Base-by-base conservation (phyloP, 2,329 filamentous ascomycete genomes). In the Botryotinia narcissicola region DNA sequence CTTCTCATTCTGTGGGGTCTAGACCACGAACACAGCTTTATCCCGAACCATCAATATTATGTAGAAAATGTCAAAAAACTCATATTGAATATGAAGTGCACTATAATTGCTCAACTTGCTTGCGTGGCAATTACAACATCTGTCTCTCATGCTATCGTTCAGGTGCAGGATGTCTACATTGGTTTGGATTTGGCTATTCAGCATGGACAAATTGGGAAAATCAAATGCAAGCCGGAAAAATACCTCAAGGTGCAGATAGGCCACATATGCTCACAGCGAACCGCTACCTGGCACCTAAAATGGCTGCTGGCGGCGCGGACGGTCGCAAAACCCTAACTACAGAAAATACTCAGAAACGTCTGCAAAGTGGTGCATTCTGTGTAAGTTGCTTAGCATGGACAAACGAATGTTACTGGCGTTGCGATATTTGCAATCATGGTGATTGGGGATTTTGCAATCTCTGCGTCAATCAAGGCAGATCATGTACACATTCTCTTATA, bases 401-500 rank as follows among this genome's bases (percentile, higher is more conserved):
- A 0, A 95, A 97, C 78, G 88, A 91, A 70, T 96, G 93, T 82
- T 97, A 93, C 82, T 98, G 95, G 95, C 91, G 93, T 75, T 98
- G 95, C 81, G 89, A 92, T 74, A 82, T 87, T 40, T 98, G 95
- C 83, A 97, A 97, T 78, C 90, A 96, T 75, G 95, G 94, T 8
- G 95, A 97, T 80, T 98, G 95, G 95, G 95, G 95, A 0, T 98
- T 93, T 81, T 98, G 95, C 83, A 94, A 95, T 78, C 84, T 87
- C 74, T 98, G 95, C 77, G 93, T 97, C 44, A 95, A 95, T 74
- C 90, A 91, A 81, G 94, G 93, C 25, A 87, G 87, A 74, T 92
- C 90, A 74, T 98, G 95, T 82, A 92, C 91, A 0, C 95, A 98
- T 80, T 87, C 92, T 10, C 85, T 98, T 0, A 84, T 97, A 0